Conservation (phyloP, 164 flowering plant species). For the Kingdonia uniflora region DNA sequence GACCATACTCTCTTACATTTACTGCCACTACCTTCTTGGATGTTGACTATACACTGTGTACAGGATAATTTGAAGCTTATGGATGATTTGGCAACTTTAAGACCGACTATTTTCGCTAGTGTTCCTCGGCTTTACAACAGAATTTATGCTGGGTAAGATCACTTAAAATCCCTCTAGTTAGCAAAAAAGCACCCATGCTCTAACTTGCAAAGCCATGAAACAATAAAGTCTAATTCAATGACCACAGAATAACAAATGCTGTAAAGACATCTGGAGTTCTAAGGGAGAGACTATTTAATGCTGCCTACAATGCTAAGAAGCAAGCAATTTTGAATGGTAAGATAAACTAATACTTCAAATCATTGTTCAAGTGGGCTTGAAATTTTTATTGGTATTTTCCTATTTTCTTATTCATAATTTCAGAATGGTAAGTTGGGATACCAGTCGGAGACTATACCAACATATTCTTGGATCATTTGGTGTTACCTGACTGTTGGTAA, state of each 20-base stretch:
- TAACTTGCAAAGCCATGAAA: too few species aligned
- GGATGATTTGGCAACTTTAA: slow-evolving; percentile 84
- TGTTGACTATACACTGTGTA: slow-evolving; percentile 9
- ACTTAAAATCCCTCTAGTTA: not conserved
- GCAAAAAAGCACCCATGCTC: too few species aligned
- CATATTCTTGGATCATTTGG: too few species aligned
- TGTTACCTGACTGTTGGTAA: too few species aligned
- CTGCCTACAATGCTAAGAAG: slow-evolving; percentile 89
- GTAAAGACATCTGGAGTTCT: slow-evolving; percentile 80
- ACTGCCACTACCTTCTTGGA: not conserved
- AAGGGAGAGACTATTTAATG: slow-evolving; percentile 74
- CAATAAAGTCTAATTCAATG: slow-evolving; percentile 4
- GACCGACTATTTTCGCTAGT: slow-evolving; percentile 91
- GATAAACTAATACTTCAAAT: not conserved
- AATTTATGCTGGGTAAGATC: slow-evolving; percentile 59
- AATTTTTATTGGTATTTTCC: not conserved
- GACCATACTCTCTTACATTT: too few species aligned
- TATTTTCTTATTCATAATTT: not conserved
- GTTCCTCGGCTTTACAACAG: slow-evolving; percentile 94
- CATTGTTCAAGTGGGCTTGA: not conserved
- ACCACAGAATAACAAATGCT: slow-evolving; percentile 67
- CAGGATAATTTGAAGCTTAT: slow-evolving; percentile 92
- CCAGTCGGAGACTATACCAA: too few species aligned
- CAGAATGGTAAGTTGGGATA: too few species aligned
- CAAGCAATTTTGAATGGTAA: slow-evolving; percentile 80